These are phyloP conservation scores for Penicillium corylophilum DNA, from an alignment of 2,329 filamentous ascomycete genomes.

Conservation along the genomic window DNA sequence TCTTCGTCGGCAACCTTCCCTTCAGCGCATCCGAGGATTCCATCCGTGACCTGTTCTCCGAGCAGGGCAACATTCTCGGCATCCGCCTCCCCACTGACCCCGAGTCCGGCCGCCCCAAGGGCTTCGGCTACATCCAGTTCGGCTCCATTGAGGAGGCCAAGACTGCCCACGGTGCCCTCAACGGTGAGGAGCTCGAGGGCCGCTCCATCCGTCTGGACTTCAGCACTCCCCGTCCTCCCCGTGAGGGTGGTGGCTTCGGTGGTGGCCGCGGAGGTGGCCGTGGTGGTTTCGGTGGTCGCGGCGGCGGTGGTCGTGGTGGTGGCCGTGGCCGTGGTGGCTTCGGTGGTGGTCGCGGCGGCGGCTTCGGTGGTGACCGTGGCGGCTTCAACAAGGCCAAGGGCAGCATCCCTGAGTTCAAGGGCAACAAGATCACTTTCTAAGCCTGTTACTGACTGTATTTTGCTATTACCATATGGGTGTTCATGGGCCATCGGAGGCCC, in stretches of 20 bases:
- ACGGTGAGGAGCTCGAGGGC: conserved; percentile 69
- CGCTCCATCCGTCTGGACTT: conserved; percentile 82
- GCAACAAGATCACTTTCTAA: conserved; percentile 75
- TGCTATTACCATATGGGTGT: conserved; percentile 11
- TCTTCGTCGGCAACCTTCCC: conserved; percentile 88
- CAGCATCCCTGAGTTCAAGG: conserved; percentile 67
- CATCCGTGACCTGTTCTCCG: conserved; percentile 71
- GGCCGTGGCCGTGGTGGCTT: conserved; percentile 33
- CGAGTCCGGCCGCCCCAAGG: conserved; percentile 82
- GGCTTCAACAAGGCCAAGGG: conserved; percentile 51
- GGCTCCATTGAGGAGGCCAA: conserved; percentile 78
- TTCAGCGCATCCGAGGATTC: conserved; percentile 78
- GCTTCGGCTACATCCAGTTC: conserved; percentile 90
- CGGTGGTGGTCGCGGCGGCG: conserved; percentile 52
- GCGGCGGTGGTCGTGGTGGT: conserved; percentile 51
- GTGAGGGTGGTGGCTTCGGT: conserved; percentile 46
- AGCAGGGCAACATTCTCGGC: conserved; percentile 69
- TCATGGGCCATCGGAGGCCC: conserved; percentile 21
- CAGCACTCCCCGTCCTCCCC: conserved; percentile 64
- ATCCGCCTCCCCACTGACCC: conserved; percentile 85
- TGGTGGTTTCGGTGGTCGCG: conserved; percentile 52
- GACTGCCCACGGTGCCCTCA: conserved; percentile 67
- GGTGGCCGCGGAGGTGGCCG: conserved; percentile 55
- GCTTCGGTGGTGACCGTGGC: conserved; percentile 52
- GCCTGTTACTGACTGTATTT: conserved; percentile 17